phyloP scores from a whole-genome alignment of 805 yeast genomes.

The Nakazawaea siamensis region DNA sequence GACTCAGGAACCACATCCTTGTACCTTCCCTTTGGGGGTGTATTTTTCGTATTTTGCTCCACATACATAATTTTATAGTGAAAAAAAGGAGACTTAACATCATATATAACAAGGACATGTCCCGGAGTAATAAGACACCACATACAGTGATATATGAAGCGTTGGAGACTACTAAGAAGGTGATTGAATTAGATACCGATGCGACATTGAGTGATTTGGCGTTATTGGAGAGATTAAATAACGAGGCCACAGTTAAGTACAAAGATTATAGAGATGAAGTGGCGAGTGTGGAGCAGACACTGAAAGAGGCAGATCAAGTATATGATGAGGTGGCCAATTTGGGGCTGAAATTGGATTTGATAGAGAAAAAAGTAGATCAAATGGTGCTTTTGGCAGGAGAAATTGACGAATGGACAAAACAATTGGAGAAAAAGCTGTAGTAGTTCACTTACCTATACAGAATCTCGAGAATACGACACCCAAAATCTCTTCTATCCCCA shows the following conservation, averaged over 20 bases:
- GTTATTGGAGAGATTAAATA: slow-evolving; percentile 45
- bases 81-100: too few species aligned
- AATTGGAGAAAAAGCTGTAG: slow-evolving; percentile 37
- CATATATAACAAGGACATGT: too few species aligned
- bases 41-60: too few species aligned
- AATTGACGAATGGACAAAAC: slow-evolving; percentile 53
- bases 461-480: slow-evolving; percentile 89
- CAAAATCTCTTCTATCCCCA: slow-evolving; percentile 84
- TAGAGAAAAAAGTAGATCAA: slow-evolving; percentile 29
- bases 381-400: slow-evolving; percentile 43
- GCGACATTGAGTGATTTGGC: slow-evolving; percentile 32
- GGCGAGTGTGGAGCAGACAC: too few species aligned
- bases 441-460: slow-evolving; percentile 77
- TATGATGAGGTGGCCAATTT: slow-evolving; percentile 22
- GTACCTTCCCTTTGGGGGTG: too few species aligned
- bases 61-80: too few species aligned
- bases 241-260: slow-evolving; percentile 47
- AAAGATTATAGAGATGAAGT: too few species aligned
- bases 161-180: slow-evolving; percentile 22
- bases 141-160: slow-evolving; percentile 17
- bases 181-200: slow-evolving; percentile 25
- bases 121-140: slow-evolving; percentile 11
- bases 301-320: slow-evolving; percentile 7
- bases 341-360: slow-evolving; percentile 16
- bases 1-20: too few species aligned